Evolutionary conservation across 768 basidiomycete species (phyloP).

Genomic region (Nidularia pulvinata): DNA sequence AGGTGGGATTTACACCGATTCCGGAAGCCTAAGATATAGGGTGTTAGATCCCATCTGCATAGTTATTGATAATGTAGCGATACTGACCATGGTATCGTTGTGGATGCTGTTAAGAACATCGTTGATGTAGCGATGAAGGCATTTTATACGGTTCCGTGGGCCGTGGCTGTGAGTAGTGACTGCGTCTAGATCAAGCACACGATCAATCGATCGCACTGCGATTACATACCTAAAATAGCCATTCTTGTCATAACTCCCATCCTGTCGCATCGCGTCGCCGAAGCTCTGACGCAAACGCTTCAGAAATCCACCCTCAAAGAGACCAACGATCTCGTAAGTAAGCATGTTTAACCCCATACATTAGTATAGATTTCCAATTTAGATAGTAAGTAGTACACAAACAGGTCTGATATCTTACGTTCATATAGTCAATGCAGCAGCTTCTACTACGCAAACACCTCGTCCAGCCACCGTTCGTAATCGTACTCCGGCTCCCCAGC

Average conservation of each 20-base stretch:
- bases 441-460: conserved; percentile 61
- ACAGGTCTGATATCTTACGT: neutral
- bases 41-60: conserved; percentile 1
- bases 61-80: neutral
- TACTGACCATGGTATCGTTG: conserved; percentile 22
- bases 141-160: conserved; percentile 14
- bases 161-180: conserved; percentile 16
- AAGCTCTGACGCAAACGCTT: too few relatives aligned
- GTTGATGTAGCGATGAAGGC: conserved; percentile 21
- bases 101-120: neutral
- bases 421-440: neutral
- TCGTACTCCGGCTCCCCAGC: conserved; percentile 72
- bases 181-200: conserved; percentile 16
- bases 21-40: conserved; percentile 54
- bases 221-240: neutral
- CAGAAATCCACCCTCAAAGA: too few relatives aligned
- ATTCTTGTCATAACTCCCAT: neutral
- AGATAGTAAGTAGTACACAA: neutral
- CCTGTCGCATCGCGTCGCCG: too few relatives aligned
- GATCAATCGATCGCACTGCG: conserved; percentile 5
- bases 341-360: neutral
- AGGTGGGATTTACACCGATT: conserved; percentile 55
- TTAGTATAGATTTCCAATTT: neutral
- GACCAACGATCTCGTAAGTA: neutral
- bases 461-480: conserved; percentile 81